A percentile compares a stretch with the other conserved stretches of the same genome.
phyloP scores from a whole-genome alignment of 1,284 basidiomycete genomes.

The Polyporus tsugae region DNA sequence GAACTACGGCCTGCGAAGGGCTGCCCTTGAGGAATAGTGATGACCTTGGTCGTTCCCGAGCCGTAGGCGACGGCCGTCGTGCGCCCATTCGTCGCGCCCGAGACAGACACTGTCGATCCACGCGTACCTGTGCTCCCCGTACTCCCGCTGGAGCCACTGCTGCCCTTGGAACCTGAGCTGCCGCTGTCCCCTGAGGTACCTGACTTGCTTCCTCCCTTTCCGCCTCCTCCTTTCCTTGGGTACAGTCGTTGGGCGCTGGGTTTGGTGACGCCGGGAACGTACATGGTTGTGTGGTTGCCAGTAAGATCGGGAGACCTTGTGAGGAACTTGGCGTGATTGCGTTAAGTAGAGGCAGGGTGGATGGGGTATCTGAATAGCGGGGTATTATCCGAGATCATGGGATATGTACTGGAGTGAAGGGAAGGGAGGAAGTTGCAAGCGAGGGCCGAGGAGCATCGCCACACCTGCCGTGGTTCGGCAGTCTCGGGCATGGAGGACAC shows the following conservation, averaged over 20 bases:
- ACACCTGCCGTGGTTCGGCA: not conserved
- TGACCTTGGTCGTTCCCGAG: conserved; percentile 43
- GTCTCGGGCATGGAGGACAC: not conserved
- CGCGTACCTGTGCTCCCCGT: conserved; percentile 37
- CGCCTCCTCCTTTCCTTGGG: conserved; percentile 38
- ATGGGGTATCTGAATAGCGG: not conserved
- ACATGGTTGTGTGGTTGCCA: conserved; percentile 36
- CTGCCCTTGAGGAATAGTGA: conserved; percentile 50
- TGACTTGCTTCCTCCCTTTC: conserved; percentile 29
- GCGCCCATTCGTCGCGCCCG: conserved; percentile 39
- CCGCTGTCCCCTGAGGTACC: conserved; percentile 33
- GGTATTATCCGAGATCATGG: not conserved
- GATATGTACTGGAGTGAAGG: not conserved
- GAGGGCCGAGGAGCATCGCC: not conserved
- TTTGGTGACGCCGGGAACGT: conserved; percentile 45
- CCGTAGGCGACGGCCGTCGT: conserved; percentile 47
- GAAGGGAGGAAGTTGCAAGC: not conserved
- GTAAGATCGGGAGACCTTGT: not conserved
- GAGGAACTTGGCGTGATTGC: not conserved
- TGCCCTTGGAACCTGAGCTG: conserved; percentile 20
- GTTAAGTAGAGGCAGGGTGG: not conserved
- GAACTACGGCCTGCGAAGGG: conserved; percentile 50
- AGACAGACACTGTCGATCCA: conserved; percentile 37
- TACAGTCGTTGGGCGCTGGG: conserved; percentile 31
- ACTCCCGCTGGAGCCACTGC: conserved; percentile 27